These are phyloP conservation scores for Amanita phalloides DNA, from an alignment of 768 basidiomycete species.

Conservation along the genomic window DNA sequence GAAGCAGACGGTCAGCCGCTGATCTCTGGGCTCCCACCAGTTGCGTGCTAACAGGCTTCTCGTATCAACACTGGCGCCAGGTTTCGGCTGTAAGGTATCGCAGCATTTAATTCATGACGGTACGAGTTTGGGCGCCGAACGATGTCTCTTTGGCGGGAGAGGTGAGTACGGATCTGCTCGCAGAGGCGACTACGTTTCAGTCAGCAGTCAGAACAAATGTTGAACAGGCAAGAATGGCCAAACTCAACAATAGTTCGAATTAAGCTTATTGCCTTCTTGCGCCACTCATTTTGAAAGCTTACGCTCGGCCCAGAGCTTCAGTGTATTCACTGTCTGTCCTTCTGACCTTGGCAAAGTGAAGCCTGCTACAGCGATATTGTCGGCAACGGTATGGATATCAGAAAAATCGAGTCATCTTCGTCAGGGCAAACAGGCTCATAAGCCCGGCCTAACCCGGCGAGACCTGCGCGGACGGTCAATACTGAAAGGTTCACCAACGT, in stretches of 20 bases:
- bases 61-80: neutral
- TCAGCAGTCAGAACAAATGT: neutral
- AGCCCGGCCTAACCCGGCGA: neutral
- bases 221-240: neutral
- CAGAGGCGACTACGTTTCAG: neutral
- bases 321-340: neutral
- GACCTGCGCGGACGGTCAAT: neutral
- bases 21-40: neutral
- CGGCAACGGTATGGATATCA: neutral
- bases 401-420: neutral
- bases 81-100: neutral
- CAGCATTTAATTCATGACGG: neutral
- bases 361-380: neutral
- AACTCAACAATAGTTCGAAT: neutral
- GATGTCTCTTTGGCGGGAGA: neutral
- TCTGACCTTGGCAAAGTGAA: neutral
- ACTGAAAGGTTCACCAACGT: no score
- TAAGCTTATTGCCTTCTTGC: neutral
- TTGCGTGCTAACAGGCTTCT: neutral
- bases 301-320: neutral
- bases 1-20: neutral
- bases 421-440: neutral
- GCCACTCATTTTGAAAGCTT: neutral
- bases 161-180: neutral
- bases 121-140: neutral